phyloP scores from a whole-genome alignment of 2,329 filamentous ascomycete genomes.

The Claviceps monticola region DNA sequence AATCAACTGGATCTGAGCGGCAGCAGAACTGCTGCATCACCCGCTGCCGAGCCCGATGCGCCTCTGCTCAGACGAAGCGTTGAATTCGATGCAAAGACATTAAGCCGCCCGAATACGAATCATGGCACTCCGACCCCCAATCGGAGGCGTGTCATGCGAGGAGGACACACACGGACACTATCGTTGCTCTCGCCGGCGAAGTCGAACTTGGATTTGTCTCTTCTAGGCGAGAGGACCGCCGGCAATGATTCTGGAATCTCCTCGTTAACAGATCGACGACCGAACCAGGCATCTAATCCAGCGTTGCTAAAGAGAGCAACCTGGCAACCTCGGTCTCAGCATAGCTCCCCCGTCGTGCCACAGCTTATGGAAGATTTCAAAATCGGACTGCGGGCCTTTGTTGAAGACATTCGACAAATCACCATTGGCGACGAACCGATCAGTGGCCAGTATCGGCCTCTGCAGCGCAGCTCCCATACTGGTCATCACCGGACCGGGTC shows the following conservation, averaged over 20 bases:
- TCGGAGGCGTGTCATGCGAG: conserved; percentile 54
- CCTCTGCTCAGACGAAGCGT: conserved; percentile 26
- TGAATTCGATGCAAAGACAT: conserved; percentile 63
- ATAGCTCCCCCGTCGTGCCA: conserved; percentile 38
- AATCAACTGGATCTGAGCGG: conserved; percentile 1
- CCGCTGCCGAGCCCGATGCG: conserved; percentile 15
- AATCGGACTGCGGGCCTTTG: conserved; percentile 82
- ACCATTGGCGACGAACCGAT: conserved; percentile 89
- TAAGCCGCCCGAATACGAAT: conserved; percentile 44
- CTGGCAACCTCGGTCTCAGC: conserved; percentile 40
- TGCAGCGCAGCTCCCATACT: conserved; percentile 9
- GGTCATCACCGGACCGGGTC: conserved; percentile 3
- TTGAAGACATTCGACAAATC: conserved; percentile 88
- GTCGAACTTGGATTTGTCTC: conserved; percentile 27
- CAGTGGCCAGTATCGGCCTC: conserved; percentile 28
- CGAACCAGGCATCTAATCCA: conserved; percentile 23
- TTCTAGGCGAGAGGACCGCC: conserved; percentile 25
- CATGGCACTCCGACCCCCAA: conserved; percentile 28
- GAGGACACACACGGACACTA: conserved; percentile 48
- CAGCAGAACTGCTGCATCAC: conserved; percentile 3
- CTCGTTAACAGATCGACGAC: conserved; percentile 15
- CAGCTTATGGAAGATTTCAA: conserved; percentile 83
- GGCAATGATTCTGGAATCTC: conserved; percentile 13
- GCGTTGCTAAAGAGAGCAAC: conserved; percentile 41
- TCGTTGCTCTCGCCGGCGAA: conserved; percentile 67